Evolutionary conservation across 352 stramenopile species (phyloP), one percentile per base, ranked within the genome.

Genomic region (Pythium vanterpoolii): DNA sequence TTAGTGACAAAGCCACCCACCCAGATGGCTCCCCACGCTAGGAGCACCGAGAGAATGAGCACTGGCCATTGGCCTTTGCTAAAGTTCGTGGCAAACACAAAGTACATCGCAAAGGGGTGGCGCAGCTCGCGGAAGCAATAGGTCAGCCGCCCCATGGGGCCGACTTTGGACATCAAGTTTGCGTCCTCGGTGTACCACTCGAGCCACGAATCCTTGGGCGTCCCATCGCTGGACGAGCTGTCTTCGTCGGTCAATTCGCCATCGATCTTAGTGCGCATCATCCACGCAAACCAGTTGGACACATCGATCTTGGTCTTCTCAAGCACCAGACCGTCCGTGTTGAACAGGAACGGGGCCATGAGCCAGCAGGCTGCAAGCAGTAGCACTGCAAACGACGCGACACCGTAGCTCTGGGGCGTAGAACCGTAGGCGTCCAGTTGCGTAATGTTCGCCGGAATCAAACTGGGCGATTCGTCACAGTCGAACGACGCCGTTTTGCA

Each of bases 311-410:
- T 76, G 3, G 83, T 95, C 72, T 96, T 96, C 6, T 75, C 72
- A 45, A 93, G 94, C 52, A 95, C 87, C 50, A 96, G 72, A 4
- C 85, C 84, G 51, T 93, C 83, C 27, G 87, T 93, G 62, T 95
- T 95, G 72, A 92, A 95, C 52, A 96, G 73, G 62, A 96, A 95
- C 5, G 87, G 87, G 1, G 85, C 83, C 34, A 90, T 67, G 21
- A 95, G 63, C 85, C 85, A 96, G 44, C 76, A 89, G 9, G 76
- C 70, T 4, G 82, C 83, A 9, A 96, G 79, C 24, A 95, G 53
- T 82, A 83, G 93, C 30, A 96, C 83, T 3, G 87, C 82, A 59
- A 95, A 96, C 19, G 87, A 95, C 34, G 83, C 82, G 23, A 95
- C 81, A 5, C 87, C 85, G 26, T 96, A 96, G 55, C 90, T 80